Conservation (phyloP, 306 rosid species). For the Biancaea sappan region DNA sequence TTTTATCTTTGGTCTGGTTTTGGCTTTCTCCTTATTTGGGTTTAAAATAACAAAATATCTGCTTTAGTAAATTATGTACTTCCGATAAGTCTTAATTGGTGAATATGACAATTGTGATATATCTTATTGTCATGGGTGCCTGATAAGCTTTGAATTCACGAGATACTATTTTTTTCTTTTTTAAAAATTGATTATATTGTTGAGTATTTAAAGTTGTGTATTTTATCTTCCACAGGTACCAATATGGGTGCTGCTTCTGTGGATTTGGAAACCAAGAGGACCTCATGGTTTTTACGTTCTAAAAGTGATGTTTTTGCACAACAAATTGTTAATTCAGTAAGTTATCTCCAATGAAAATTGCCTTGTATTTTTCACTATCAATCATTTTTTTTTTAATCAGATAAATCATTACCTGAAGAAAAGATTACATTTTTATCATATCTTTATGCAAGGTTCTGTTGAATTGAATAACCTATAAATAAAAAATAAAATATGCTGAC, state of each 20-base stretch:
- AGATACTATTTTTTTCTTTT: background rate
- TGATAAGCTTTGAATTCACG: background rate
- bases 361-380: background rate
- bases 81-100: constrained; percentile 6
- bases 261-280: constrained; percentile 65
- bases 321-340: constrained; percentile 78
- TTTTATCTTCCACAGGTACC: constrained; percentile 58
- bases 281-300: constrained; percentile 71
- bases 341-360: constrained; percentile 15
- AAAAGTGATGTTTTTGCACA: constrained; percentile 91
- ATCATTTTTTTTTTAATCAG: constrained; percentile 7
- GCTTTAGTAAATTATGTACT: constrained; percentile 16
- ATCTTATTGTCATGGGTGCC: constrained; percentile 9
- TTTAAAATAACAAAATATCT: constrained; percentile 28
- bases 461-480: background rate
- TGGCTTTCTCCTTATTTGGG: constrained; percentile 14
- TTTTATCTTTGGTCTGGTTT: constrained; percentile 11
- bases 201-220: constrained; percentile 27
- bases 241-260: constrained; percentile 75
- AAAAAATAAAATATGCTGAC: background rate
- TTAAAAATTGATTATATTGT: constrained; percentile 11
- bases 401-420: constrained; percentile 16
- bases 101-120: constrained; percentile 24
- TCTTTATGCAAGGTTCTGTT: constrained; percentile 6
- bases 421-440: background rate